Evolutionary conservation across 2,329 filamentous ascomycete genomes (phyloP), one percentile per base, ranked within the genome.

Genomic region (Trichoderma pleuroti): DNA sequence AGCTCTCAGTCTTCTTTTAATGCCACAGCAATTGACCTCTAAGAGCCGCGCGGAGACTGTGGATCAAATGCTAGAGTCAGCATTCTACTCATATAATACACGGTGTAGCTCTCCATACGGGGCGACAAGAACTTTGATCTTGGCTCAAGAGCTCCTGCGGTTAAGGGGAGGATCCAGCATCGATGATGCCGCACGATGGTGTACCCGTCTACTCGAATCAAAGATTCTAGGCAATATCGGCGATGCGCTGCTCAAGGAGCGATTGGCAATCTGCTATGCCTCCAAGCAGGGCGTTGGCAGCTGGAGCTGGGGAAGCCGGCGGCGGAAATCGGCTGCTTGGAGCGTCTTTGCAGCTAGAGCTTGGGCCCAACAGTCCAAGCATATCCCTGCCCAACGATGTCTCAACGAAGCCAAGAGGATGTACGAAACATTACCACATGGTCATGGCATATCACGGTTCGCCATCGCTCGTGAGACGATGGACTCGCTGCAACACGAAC

Each of bases 51-150:
- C 91, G 1, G 96, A 98, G 76, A 91, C 89, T 6, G 87, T 98
- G 49, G 93, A 97, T 75, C 88, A 93, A 75, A 93, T 96, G 87
- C 86, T 99, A 14, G 95, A 98, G 77, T 92, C 93, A 4, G 93
- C 95, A 0, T 91, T 91, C 70, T 98, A 99, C 81, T 97, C 94
- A 0, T 99, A 98, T 79, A 88, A 93, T 64, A 95, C 93, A 18
- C 89, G 95, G 61, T 97, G 93, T 76, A 90, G 87, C 60, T 88
- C 91, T 30, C 89, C 93, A 0, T 95, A 94, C 76, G 92, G 93
- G 67, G 92, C 94, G 0, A 82, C 97, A 18, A 91, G 97, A 12
- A 92, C 91, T 72, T 84, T 97, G 10, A 83, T 91, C 0, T 83
- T 98, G 0, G 89, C 90, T 0, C 84, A 96, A 30, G 97, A 99